These are phyloP conservation scores for Novymonas esmeraldas DNA, from an alignment of 208 protist species.

Conservation along the genomic window DNA sequence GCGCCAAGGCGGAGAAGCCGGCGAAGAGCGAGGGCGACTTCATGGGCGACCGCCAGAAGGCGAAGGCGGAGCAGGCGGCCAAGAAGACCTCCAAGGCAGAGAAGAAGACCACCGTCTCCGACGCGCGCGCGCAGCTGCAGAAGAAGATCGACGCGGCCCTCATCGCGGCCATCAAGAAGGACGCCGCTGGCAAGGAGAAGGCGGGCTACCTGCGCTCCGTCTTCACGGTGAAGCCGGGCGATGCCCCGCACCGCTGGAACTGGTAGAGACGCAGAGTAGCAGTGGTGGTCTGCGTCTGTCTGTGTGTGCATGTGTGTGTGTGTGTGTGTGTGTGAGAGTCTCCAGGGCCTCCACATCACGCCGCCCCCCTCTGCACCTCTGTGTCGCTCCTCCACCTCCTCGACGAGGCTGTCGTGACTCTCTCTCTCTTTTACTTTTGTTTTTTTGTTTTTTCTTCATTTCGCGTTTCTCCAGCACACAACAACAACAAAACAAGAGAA, in stretches of 20 bases:
- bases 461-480: not conserved
- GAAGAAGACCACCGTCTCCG: conserved; percentile 66
- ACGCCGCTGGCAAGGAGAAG: conserved; percentile 70
- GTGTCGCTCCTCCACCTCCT: too few species aligned
- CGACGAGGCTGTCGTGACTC: too few species aligned
- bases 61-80: conserved; percentile 63
- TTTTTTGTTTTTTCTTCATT: not conserved
- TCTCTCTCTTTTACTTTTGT: not conserved
- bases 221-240: conserved; percentile 85
- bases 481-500: not conserved
- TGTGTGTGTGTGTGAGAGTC: not conserved
- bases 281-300: not conserved
- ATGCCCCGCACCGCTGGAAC: conserved; percentile 85
- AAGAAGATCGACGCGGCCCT: conserved; percentile 80
- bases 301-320: not conserved
- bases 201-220: conserved; percentile 84
- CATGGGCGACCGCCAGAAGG: conserved; percentile 86
- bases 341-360: too few species aligned
- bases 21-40: conserved; percentile 84
- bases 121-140: conserved; percentile 72
- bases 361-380: too few species aligned
- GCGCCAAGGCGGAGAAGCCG: conserved; percentile 75
- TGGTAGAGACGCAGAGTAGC: too few species aligned
- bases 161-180: conserved; percentile 78
- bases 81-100: conserved; percentile 77